Evolutionary conservation across 2,329 filamentous ascomycete genomes (phyloP), one percentile per base, ranked within the genome.

Genomic region (Chaetomium strumarium): DNA sequence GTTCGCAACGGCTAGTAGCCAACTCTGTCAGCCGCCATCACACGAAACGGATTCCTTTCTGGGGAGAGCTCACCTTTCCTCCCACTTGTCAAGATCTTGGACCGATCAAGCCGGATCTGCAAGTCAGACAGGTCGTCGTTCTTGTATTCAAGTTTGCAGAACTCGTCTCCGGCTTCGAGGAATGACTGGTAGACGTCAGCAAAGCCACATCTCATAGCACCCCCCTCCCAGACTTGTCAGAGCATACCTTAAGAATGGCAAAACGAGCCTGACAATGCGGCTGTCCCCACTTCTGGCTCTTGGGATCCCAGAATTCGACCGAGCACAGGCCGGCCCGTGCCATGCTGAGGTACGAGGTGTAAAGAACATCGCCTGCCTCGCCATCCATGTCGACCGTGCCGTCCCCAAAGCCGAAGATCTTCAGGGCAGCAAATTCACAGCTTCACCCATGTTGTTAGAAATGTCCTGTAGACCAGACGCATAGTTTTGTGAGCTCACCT

Each of bases 251-350:
- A 38, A 96, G 74, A 63, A 96, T 96, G 47, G 86, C 88, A 72
- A 90, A 96, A 11, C 91, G 86, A 19, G 90, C 91, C 70, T 95
- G 90, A 71, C 90, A 95, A 67, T 96, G 90, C 58, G 87, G 81
- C 70, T 96, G 91, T 9, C 91, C 91, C 91, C 91, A 96, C 73
- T 95, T 96, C 60, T 84, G 78, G 62, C 80, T 84, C 73, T 91
- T 91, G 6, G 90, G 90, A 64, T 96, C 90, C 90, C 90, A 97
- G 77, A 93, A 90, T 67, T 97, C 92, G 19, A 97, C 78, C 1
- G 91, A 87, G 6, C 84, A 81, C 41, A 99, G 76, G 55, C 93
- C 93, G n/a, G 90, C 90, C 36, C 91, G 83, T 13, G 93, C 93
- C 92, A 99, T 97, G 60, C 85, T 84, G 10, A 99, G 80, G 68